Conservation (phyloP, 768 basidiomycete species). For the Boletus subparvulus region DNA sequence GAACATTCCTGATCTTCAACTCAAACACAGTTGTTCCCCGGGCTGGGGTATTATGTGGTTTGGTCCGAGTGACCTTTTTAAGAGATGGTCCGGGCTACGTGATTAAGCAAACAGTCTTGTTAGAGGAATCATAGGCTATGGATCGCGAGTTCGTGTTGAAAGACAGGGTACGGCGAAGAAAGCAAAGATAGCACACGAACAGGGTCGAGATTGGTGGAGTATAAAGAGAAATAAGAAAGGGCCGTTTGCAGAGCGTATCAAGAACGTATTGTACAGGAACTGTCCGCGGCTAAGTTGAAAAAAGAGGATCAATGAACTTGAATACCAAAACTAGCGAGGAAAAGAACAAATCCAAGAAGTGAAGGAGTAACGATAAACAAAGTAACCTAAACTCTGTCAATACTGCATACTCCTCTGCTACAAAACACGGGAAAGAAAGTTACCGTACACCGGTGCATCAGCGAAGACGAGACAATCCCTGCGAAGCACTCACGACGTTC, state of each 20-base stretch:
- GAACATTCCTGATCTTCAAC: neutral
- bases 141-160: slow-evolving; percentile 1
- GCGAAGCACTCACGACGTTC: slow-evolving; percentile 42
- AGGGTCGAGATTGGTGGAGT: slow-evolving; percentile 1
- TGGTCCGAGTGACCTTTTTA: neutral
- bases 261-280: slow-evolving; percentile 22
- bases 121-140: slow-evolving; percentile 21
- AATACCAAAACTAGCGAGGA: slow-evolving; percentile 6
- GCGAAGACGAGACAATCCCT: slow-evolving; percentile 30
- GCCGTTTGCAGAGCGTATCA: slow-evolving; percentile 16
- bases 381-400: slow-evolving; percentile 13
- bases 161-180: slow-evolving; percentile 1
- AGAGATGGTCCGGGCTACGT: slow-evolving; percentile 4
- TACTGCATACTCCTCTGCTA: slow-evolving; percentile 29
- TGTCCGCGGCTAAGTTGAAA: slow-evolving; percentile 9
- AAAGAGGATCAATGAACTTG: neutral
- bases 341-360: slow-evolving; percentile 5
- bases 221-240: slow-evolving; percentile 38
- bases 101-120: slow-evolving; percentile 13
- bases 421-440: neutral
- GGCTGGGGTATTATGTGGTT: neutral
- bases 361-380: neutral
- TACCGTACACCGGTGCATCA: slow-evolving; percentile 25
- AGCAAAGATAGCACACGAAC: slow-evolving; percentile 12
- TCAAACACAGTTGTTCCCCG: too few species aligned